Evolutionary conservation across 192 early-diverging fungal genomes (phyloP), one percentile per base, ranked within the genome.

Genomic region (Thamnidium elegans): DNA sequence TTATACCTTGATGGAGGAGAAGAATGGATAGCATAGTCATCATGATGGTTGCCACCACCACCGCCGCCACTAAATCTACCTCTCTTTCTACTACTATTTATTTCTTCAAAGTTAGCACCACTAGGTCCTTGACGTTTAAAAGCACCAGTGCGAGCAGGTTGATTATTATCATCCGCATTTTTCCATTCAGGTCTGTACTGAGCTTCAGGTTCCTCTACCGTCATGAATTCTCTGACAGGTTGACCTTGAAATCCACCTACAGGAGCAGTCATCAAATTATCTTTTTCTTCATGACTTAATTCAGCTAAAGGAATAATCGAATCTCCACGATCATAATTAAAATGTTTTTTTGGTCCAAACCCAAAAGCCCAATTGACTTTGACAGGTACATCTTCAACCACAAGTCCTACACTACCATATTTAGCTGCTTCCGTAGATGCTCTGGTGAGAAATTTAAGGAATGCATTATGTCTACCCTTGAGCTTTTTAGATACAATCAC

Each of bases 321-420:
- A 53, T 67, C 65, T 3, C 73, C 73, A 32, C 34, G 21, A 58
- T 75, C 65, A 65, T 71, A 71, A 60, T 68, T 67, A 56, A 76
- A 76, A 11, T 62, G 58, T 48, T 51, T 59, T 43, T 71, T 70
- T 21, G 74, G 74, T 15, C 74, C 74, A 63, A 76, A 76, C 2
- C 74, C 69, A 65, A 56, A 76, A 14, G 74, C 74, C 74, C 74
- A 76, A 21, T 70, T 67, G 50, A 75, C 66, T 39, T 75, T 70
- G 46, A 69, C 68, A 21, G 59, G 53, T 20, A 58, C 55, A 42
- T 45, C 68, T 11, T 56, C 43, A 0, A 62, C 44, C 2, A 50
- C 31, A 9, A 69, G 47, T 7, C 61, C 36, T 1, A 4, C 5
- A 9, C 42, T 36, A 15, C 43, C 62, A 14, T 54, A 50, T 34